Conservation (phyloP, 2,329 filamentous ascomycete species). For the Trichophyton simii region DNA sequence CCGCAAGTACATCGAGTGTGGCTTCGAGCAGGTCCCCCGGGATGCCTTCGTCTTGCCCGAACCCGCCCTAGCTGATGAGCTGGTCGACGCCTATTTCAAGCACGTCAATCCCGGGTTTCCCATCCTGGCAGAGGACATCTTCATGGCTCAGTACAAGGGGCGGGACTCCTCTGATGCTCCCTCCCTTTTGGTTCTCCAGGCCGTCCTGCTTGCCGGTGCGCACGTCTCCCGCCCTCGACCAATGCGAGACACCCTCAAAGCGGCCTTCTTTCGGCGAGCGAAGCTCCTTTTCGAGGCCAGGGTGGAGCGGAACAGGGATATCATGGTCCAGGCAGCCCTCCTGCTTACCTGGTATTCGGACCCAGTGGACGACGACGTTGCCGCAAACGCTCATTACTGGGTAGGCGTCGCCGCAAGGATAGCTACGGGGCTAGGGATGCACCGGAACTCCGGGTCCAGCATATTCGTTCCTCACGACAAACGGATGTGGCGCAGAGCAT, state of each 20-base stretch:
- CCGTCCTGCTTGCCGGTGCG: conserved; percentile 40
- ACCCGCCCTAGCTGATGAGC: conserved; percentile 37
- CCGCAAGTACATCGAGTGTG: conserved; percentile 31
- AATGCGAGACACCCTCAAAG: conserved; percentile 35
- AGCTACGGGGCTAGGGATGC: conserved; percentile 45
- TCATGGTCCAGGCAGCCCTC: conserved; percentile 43
- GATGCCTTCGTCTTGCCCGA: conserved; percentile 41
- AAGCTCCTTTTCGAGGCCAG: conserved; percentile 43
- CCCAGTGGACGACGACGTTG: conserved; percentile 41
- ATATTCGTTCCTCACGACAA: conserved; percentile 31
- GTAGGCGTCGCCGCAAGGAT: conserved; percentile 42
- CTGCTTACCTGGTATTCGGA: conserved; percentile 46
- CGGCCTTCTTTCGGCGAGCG: conserved; percentile 40
- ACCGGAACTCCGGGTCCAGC: conserved; percentile 32
- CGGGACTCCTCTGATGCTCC: conserved; percentile 35
- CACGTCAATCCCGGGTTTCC: conserved; percentile 42
- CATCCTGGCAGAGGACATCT: conserved; percentile 40
- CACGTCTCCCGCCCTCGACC: conserved; percentile 35
- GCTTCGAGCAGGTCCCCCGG: conserved; percentile 34
- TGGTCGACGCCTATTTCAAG: conserved; percentile 41
- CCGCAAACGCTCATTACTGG: conserved; percentile 43
- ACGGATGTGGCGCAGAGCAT: conserved; percentile 33
- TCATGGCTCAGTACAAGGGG: conserved; percentile 40
- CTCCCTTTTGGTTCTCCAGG: conserved; percentile 39
- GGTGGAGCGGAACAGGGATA: conserved; percentile 42